Conservation (phyloP, 352 stramenopile species). For the Pythium myriotylum region DNA sequence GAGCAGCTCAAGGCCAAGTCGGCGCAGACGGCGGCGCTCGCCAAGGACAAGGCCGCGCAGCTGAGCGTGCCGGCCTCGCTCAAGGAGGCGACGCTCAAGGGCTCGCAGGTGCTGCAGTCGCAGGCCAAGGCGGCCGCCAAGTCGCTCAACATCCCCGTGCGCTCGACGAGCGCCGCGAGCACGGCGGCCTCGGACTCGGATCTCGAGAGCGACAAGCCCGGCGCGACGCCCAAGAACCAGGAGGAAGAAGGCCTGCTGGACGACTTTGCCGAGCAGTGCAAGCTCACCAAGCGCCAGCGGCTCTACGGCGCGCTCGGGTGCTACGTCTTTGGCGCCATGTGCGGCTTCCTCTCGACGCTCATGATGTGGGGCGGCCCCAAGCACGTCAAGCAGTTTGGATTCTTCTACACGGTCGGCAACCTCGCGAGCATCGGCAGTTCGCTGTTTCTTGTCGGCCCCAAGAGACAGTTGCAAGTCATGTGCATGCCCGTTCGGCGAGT, state of each 20-base stretch:
- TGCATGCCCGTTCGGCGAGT: conserved; percentile 82
- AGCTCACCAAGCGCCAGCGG: conserved; percentile 78
- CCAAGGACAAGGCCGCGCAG: conserved; percentile 54
- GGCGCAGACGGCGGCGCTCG: conserved; percentile 51
- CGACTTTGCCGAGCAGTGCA: conserved; percentile 69
- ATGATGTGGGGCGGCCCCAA: conserved; percentile 81
- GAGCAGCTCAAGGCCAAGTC: conserved; percentile 67
- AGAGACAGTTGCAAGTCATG: conserved; percentile 80
- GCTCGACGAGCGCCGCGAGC: conserved; percentile 30
- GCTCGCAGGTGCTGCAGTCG: conserved; percentile 37
- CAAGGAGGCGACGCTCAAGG: conserved; percentile 53
- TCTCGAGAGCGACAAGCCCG: conserved; percentile 37
- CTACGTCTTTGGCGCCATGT: conserved; percentile 74
- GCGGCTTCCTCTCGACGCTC: conserved; percentile 75
- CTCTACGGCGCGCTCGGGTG: conserved; percentile 74
- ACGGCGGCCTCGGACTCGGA: conserved; percentile 42
- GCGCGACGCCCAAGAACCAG: conserved; percentile 47
- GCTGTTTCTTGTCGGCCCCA: conserved; percentile 74
- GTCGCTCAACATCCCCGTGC: conserved; percentile 58
- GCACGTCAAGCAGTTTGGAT: conserved; percentile 85
- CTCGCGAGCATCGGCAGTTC: conserved; percentile 81
- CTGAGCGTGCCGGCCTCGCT: conserved; percentile 48
- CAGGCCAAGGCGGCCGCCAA: conserved; percentile 53
- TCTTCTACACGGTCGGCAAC: conserved; percentile 87
- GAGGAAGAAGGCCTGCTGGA: conserved; percentile 76